These are phyloP conservation scores for Linnemannia exigua DNA, from an alignment of 192 early-diverging fungal genomes.

Conservation along the genomic window DNA sequence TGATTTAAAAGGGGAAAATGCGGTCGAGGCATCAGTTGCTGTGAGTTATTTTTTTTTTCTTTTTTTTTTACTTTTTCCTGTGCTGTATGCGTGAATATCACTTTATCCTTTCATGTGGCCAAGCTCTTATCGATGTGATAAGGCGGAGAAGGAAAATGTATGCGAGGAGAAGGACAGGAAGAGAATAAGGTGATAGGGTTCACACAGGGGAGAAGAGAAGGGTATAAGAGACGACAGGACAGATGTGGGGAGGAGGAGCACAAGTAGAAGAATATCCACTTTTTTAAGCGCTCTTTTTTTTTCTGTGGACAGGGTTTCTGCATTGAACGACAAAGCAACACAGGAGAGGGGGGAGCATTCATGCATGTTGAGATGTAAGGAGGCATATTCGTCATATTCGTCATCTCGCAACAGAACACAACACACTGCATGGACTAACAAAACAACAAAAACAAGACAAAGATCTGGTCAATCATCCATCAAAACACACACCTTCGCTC, in stretches of 20 bases:
- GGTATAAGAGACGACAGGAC: neutral
- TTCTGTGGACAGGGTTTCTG: neutral
- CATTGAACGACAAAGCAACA: neutral
- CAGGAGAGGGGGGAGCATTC: neutral
- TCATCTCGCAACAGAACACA: neutral
- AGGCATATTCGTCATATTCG: neutral
- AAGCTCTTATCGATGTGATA: neutral
- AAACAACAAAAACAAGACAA: no score
- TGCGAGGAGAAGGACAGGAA: neutral
- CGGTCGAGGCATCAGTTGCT: neutral
- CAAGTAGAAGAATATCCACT: neutral
- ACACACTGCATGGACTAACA: neutral
- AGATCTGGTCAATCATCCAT: no score
- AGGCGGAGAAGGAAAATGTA: neutral
- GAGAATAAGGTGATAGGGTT: neutral
- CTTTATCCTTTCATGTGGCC: neutral
- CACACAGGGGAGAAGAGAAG: neutral
- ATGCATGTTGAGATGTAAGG: neutral
- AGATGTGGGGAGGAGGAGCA: neutral
- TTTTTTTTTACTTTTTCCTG: neutral
- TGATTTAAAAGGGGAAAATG: neutral
- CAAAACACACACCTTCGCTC: no score
- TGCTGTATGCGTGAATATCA: neutral
- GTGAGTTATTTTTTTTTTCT: neutral
- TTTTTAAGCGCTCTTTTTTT: slow-evolving; percentile 10